phyloP scores from a whole-genome alignment of 192 early-diverging fungal genomes.

The Coemansia guatemalensis region DNA sequence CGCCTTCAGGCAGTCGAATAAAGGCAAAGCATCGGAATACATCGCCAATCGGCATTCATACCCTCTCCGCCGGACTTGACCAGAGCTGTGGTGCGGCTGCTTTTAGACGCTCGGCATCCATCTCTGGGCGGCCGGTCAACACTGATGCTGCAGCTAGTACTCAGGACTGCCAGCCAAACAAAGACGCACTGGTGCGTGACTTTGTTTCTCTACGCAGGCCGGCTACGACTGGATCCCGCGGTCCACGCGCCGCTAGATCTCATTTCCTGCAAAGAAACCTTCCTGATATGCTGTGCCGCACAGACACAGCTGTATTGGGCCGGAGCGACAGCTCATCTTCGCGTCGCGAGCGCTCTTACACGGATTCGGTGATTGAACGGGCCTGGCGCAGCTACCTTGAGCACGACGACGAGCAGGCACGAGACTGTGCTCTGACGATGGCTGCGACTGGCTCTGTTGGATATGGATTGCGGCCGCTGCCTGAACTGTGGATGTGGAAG shows the following conservation, averaged over 20 bases:
- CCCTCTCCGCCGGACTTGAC: constrained; percentile 11
- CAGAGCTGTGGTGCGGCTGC: constrained; percentile 6
- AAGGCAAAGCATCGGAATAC: constrained; percentile 24
- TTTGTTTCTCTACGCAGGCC: neutral
- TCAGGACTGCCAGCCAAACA: neutral
- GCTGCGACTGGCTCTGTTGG: constrained; percentile 13
- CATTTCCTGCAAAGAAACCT: neutral
- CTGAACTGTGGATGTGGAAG: constrained; percentile 54
- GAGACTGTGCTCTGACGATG: constrained; percentile 19
- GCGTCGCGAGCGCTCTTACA: constrained; percentile 50
- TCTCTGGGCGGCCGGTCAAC: neutral
- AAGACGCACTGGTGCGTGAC: neutral
- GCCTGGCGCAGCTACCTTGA: constrained; percentile 50
- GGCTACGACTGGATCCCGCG: neutral
- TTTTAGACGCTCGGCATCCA: neutral
- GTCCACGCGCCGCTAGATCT: neutral
- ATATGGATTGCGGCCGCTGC: constrained; percentile 27
- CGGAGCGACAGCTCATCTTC: constrained; percentile 29
- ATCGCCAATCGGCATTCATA: constrained; percentile 40
- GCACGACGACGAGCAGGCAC: constrained; percentile 25
- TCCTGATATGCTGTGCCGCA: neutral
- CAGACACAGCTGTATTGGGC: constrained; percentile 5
- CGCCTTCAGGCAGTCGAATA: constrained; percentile 12
- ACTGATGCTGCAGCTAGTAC: neutral
- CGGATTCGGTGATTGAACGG: constrained; percentile 41